Evolutionary conservation across 2,329 filamentous ascomycete species (phyloP), one percentile per base, ranked within the genome.

Genomic region (Lasiodiplodia theobromae): DNA sequence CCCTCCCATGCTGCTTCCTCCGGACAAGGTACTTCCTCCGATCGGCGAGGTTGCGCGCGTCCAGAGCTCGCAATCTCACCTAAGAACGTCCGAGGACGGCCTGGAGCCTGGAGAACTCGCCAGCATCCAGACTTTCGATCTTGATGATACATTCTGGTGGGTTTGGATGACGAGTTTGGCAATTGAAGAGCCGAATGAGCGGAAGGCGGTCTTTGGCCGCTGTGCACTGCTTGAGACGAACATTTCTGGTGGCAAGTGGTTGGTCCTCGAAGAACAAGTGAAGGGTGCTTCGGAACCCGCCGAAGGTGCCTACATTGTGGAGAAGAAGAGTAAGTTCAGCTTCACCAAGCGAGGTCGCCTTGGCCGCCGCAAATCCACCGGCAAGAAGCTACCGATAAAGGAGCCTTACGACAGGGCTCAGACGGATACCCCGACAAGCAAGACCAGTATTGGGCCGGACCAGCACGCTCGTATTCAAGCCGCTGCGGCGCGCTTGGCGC

Each of bases 71-170:
- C 93, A 96, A 78, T 97, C 93, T 0, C 92, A 97, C 44, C 57
- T 81, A 69, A 77, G 78, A 31, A 74, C 91, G 53, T 86, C 86
- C 16, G 89, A 92, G 28, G 84, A 92, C 31, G 84, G 88, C 51
- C 84, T 97, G 0, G 94, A 97, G 72, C 96, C 95, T 0, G 96
- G 94, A 64, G 96, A 99, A 84, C 86, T 99, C 68, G 96, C 96
- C 37, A 98, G 94, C 77, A 97, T 99, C 76, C 92, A 88, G 28
- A 87, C 87, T 47, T 88, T 98, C 68, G 91, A 96, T 71, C 85
- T 99, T 5, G 96, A 99, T 74, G 95, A 98, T 78, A 91, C 94
- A 1, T 99, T 99, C 79, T 99, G 96, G 96, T 98, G 96, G 95
- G 96, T 98, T 4, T 99, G 96, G 96, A 98, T 99, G 86, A 96